Conservation (phyloP, 2,329 filamentous ascomycete species). For the Metarhizium album region DNA sequence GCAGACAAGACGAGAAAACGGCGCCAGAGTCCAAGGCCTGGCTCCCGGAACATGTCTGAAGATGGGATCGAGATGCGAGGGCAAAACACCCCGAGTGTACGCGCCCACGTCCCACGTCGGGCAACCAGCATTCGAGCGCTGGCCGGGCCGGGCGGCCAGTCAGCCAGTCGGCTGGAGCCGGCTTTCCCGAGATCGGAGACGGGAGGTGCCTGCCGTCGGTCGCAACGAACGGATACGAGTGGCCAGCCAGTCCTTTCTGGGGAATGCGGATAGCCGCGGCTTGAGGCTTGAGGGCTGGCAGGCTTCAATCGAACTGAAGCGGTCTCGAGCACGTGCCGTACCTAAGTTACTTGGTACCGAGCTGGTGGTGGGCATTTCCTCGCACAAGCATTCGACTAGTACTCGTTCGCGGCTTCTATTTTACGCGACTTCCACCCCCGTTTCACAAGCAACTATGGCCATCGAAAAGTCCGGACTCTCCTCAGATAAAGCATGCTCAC, state of each 20-base stretch:
- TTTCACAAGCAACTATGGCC: constrained; percentile 17
- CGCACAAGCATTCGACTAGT: constrained; percentile 14
- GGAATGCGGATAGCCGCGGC: not conserved
- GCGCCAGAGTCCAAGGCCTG: not conserved
- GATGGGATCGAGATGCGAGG: not conserved
- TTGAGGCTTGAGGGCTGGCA: not conserved
- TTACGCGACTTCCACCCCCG: constrained; percentile 10
- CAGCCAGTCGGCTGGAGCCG: too few relatives aligned
- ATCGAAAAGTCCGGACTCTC: constrained; percentile 23
- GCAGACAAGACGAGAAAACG: not conserved
- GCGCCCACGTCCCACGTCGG: too few relatives aligned
- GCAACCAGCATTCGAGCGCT: not conserved
- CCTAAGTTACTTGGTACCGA: too few relatives aligned
- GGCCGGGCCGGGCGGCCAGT: not conserved
- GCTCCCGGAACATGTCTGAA: not conserved
- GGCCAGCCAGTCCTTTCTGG: not conserved
- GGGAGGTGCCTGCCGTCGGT: too few relatives aligned
- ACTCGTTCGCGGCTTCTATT: constrained; percentile 25
- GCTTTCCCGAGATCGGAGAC: constrained; percentile 4
- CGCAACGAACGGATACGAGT: too few relatives aligned
- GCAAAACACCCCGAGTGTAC: not conserved
- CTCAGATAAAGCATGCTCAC: constrained; percentile 25
- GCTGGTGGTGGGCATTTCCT: too few relatives aligned
- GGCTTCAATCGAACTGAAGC: too few relatives aligned
- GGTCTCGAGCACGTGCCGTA: too few relatives aligned